Percentiles rank a stretch among this genome's conserved stretches.
phyloP scores from a whole-genome alignment of 2,329 filamentous ascomycete genomes.

The Fusarium metavorans region DNA sequence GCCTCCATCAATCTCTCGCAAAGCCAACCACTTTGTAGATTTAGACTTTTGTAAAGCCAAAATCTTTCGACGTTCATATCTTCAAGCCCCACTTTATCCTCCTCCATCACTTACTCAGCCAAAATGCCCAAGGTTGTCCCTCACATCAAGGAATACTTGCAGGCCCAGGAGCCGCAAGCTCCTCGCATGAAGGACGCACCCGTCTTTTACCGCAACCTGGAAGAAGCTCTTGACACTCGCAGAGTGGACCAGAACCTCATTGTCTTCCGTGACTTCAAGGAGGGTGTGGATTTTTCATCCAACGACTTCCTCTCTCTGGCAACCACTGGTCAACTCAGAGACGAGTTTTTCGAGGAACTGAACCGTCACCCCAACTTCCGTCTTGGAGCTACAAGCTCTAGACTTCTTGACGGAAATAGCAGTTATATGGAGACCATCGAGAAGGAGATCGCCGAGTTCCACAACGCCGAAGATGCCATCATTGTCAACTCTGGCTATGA shows the following conservation, averaged over 20 bases:
- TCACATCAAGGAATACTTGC: conserved; percentile 23
- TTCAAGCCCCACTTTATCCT: not conserved
- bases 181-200: conserved; percentile 14
- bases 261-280: conserved; percentile 24
- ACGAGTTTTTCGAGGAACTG: conserved; percentile 62
- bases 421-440: conserved; percentile 62
- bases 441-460: conserved; percentile 73
- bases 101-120: not conserved
- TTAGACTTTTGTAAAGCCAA: not conserved
- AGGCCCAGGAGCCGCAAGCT: conserved; percentile 15
- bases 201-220: conserved; percentile 45
- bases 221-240: conserved; percentile 47
- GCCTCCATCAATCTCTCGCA: not conserved
- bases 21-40: not conserved
- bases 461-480: conserved; percentile 67
- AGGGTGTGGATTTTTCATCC: conserved; percentile 68
- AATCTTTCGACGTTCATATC: not conserved
- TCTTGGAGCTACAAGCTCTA: conserved; percentile 65
- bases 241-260: conserved; percentile 43
- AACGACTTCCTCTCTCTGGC: conserved; percentile 74
- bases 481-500: conserved; percentile 71
- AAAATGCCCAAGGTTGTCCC: conserved; percentile 21
- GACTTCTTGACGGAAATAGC: conserved; percentile 75
- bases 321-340: conserved; percentile 58
- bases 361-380: conserved; percentile 55